A percentile compares a stretch with the other conserved stretches of the same genome.
Evolutionary conservation across 148 eudicot species (phyloP).

Genomic region (Camellia sinensis): DNA sequence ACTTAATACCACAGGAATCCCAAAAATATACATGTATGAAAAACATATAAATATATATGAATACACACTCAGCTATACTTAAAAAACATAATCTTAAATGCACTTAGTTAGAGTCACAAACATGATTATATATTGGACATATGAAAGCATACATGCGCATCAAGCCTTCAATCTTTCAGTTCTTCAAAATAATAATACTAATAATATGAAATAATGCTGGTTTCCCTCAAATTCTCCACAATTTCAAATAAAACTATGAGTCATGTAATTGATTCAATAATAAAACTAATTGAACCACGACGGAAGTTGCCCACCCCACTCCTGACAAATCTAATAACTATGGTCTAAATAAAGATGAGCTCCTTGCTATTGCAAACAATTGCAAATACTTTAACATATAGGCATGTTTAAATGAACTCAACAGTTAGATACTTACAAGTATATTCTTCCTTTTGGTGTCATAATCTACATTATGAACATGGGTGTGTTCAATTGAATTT

Average conservation of each 20-base stretch:
- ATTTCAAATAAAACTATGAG: background rate
- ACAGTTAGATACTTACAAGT: slow-evolving; percentile 60
- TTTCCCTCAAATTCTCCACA: background rate
- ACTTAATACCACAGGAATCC: no score
- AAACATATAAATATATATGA: no score
- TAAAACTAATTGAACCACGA: background rate
- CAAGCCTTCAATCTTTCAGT: background rate
- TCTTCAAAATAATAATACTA: background rate
- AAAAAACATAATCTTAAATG: background rate
- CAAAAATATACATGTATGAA: no score
- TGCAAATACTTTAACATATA: background rate
- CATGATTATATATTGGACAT: background rate
- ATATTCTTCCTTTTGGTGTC: slow-evolving; percentile 68
- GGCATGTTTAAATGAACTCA: background rate
- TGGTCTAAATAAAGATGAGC: slow-evolving; percentile 8
- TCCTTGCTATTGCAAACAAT: background rate
- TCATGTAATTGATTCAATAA: background rate
- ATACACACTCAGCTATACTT: no score
- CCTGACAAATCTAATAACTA: background rate
- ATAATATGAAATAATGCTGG: background rate
- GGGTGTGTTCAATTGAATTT: slow-evolving; percentile 78
- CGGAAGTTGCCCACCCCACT: no score
- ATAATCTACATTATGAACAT: slow-evolving; percentile 74
- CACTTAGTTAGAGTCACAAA: background rate
- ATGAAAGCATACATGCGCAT: background rate